Conservation (phyloP, 371 early-diverging fungal genomes). For the Actinomortierella wolfii region DNA sequence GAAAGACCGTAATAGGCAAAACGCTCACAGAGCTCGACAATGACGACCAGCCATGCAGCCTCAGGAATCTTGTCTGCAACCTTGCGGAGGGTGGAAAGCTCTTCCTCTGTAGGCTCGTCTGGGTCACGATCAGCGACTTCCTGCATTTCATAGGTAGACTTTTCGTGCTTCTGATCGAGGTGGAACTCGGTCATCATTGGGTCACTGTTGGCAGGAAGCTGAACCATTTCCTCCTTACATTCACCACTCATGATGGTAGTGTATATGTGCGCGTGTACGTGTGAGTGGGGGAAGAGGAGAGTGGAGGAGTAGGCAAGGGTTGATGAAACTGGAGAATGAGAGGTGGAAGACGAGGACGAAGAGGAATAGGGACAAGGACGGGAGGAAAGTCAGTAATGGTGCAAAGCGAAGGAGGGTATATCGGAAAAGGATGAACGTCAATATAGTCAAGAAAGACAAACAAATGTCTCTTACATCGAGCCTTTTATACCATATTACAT, state of each 20-base stretch:
- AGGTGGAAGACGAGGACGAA: neutral
- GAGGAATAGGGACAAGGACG: too few species aligned
- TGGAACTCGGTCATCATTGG: conserved; percentile 18
- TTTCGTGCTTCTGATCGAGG: neutral
- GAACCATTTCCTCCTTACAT: conserved; percentile 5
- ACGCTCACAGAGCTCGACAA: conserved; percentile 68
- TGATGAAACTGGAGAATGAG: too few species aligned
- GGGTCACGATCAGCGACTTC: conserved; percentile 5
- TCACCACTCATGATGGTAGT: conserved; percentile 21
- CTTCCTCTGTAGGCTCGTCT: conserved; percentile 28
- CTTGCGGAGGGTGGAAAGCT: conserved; percentile 23
- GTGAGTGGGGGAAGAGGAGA: neutral
- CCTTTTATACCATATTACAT: too few species aligned
- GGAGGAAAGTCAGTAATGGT: too few species aligned
- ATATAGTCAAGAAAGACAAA: too few species aligned
- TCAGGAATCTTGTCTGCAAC: conserved; percentile 52
- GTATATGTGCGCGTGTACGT: too few species aligned
- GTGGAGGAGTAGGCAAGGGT: neutral
- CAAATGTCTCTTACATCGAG: too few species aligned
- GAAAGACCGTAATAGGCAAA: conserved; percentile 70
- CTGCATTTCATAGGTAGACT: conserved; percentile 11
- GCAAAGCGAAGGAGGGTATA: too few species aligned
- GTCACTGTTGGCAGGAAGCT: conserved; percentile 18
- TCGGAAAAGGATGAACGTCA: too few species aligned
- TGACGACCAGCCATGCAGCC: conserved; percentile 57